Conservation (phyloP, 805 yeast species). For the Schwanniomyces sp. region DNA sequence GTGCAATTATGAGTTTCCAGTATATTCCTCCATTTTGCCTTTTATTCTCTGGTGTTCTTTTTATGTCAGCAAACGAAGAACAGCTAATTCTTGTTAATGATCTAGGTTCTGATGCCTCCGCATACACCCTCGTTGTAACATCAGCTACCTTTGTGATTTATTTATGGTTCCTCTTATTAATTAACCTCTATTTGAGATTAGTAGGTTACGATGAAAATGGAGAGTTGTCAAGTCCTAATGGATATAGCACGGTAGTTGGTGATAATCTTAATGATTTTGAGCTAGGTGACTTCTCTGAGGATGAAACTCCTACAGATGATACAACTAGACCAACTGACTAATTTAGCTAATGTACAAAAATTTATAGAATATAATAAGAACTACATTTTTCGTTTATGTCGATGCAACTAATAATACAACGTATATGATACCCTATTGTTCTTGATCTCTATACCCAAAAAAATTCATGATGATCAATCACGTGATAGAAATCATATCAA, state of each 20-base stretch:
- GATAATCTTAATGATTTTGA: constrained; percentile 32
- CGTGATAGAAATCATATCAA: not conserved
- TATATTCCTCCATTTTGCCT: constrained; percentile 82
- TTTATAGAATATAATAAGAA: not conserved
- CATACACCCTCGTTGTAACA: constrained; percentile 70
- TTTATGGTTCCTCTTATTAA: constrained; percentile 61
- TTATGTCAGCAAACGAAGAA: constrained; percentile 93
- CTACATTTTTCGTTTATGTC: not conserved
- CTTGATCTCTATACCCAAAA: too few species aligned
- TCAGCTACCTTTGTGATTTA: constrained; percentile 74
- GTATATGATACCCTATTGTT: too few species aligned
- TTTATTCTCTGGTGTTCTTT: constrained; percentile 73
- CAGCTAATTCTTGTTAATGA: constrained; percentile 70
- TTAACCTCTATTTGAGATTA: constrained; percentile 55
- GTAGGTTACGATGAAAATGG: constrained; percentile 45
- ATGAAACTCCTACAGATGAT: constrained; percentile 9
- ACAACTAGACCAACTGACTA: not conserved
- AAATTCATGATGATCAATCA: not conserved
- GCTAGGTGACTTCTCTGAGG: constrained; percentile 31
- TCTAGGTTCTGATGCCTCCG: constrained; percentile 80
- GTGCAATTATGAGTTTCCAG: constrained; percentile 69
- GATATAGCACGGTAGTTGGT: constrained; percentile 15
- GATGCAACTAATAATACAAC: not conserved
- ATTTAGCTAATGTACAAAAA: not conserved
- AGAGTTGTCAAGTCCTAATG: constrained; percentile 15